Evolutionary conservation across 2,329 filamentous ascomycete genomes (phyloP).

Genomic region (Leptographium wingfieldii): DNA sequence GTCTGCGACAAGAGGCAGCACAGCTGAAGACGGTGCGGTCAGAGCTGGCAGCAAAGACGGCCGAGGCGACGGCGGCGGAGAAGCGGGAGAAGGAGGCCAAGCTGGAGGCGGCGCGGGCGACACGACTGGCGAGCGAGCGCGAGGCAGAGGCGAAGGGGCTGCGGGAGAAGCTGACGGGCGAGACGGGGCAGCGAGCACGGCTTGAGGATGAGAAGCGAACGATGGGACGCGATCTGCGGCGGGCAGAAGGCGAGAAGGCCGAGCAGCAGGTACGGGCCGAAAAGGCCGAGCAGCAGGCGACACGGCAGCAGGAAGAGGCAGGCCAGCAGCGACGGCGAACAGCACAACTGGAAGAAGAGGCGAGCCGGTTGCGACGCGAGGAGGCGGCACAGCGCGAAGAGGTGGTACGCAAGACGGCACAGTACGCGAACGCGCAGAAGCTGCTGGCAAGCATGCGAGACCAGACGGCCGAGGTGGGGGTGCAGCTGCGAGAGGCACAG

Average conservation of each 20-base stretch:
- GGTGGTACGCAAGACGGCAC: conserved; percentile 59
- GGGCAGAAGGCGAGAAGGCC: conserved; percentile 65
- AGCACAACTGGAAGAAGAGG: conserved; percentile 60
- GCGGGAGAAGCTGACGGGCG: conserved; percentile 65
- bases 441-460: conserved; percentile 88
- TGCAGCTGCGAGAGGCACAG: conserved; percentile 82
- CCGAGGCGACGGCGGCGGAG: conserved; percentile 64
- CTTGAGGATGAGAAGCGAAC: conserved; percentile 69
- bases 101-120: conserved; percentile 56
- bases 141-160: conserved; percentile 67
- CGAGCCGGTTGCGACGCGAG: conserved; percentile 55
- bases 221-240: conserved; percentile 64
- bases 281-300: conserved; percentile 56
- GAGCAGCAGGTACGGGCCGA: conserved; percentile 65
- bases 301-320: conserved; percentile 60
- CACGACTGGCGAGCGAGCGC: conserved; percentile 58
- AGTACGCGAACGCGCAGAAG: conserved; percentile 75
- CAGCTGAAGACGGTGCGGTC: conserved; percentile 64
- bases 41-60: conserved; percentile 47
- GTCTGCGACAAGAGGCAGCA: conserved; percentile 62
- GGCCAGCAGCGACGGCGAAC: conserved; percentile 49
- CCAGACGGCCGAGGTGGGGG: conserved; percentile 74
- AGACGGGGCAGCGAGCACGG: conserved; percentile 56
- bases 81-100: conserved; percentile 70
- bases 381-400: conserved; percentile 50